These are phyloP conservation scores for Draba incana DNA, from an alignment of 345 rosid genomes.

Conservation along the genomic window DNA sequence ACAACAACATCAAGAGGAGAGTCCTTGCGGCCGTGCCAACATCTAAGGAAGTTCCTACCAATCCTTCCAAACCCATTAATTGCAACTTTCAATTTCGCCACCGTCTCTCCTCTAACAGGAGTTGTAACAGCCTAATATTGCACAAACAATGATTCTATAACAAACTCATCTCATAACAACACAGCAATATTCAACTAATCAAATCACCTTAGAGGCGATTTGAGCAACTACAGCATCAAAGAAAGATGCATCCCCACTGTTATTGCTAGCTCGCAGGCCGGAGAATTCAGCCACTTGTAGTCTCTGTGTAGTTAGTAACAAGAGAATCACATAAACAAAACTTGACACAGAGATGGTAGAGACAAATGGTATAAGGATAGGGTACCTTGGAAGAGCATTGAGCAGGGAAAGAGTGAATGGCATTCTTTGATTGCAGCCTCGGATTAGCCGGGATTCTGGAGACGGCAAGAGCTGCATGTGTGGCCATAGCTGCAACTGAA, in stretches of 20 bases:
- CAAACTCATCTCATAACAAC: constrained; percentile 23
- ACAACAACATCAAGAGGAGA: constrained; percentile 93
- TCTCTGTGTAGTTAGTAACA: constrained; percentile 51
- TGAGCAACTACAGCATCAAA: constrained; percentile 75
- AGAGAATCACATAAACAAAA: constrained; percentile 18
- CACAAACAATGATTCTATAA: not conserved
- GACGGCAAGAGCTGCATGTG: constrained; percentile 89
- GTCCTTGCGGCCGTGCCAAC: constrained; percentile 97
- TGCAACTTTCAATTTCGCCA: constrained; percentile 92
- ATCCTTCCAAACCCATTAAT: constrained; percentile 97
- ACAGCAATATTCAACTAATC: not conserved
- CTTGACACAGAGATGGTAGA: too few relatives aligned
- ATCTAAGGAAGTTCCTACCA: constrained; percentile 96
- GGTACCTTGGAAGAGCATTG: constrained; percentile 80
- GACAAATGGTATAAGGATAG: too few relatives aligned
- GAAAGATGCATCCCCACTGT: constrained; percentile 60
- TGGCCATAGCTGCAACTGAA: constrained; percentile 68
- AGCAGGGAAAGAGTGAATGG: constrained; percentile 60
- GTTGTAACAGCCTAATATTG: constrained; percentile 50
- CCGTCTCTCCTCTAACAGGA: constrained; percentile 65
- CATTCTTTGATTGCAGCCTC: constrained; percentile 60
- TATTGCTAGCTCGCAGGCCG: constrained; percentile 64
- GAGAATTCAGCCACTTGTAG: constrained; percentile 75
- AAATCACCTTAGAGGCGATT: constrained; percentile 67
- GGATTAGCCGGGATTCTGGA: constrained; percentile 68